Evolutionary conservation across 202 grass and related monocot genomes (phyloP).

Genomic region (Thinopyrum obtusiflorum): DNA sequence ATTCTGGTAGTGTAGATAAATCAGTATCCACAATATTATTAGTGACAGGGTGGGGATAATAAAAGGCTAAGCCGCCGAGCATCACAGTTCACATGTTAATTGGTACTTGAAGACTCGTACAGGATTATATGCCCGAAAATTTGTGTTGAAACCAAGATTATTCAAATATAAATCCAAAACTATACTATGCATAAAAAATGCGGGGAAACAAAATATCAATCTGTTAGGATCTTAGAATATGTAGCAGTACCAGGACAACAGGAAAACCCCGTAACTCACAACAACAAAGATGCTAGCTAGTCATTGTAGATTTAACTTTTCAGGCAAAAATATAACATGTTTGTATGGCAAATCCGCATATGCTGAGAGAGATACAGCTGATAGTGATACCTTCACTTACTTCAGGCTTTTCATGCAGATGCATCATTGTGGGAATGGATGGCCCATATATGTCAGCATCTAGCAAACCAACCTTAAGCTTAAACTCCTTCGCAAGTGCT

Average conservation of each 20-base stretch:
- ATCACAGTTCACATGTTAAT: background rate
- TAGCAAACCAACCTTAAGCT: constrained; percentile 75
- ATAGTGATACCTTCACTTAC: constrained; percentile 78
- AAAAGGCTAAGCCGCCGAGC: background rate
- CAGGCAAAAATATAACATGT: background rate
- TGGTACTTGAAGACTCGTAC: background rate
- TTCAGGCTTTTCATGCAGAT: constrained; percentile 81
- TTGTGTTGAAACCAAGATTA: background rate
- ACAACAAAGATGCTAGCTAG: background rate
- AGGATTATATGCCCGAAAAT: background rate
- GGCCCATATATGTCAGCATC: constrained; percentile 98
- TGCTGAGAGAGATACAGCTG: background rate
- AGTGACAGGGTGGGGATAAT: background rate
- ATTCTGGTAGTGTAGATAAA: background rate
- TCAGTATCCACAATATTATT: background rate
- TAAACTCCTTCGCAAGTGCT: constrained; percentile 76
- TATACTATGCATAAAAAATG: background rate
- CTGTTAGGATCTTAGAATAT: background rate
- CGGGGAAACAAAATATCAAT: background rate
- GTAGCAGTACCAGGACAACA: background rate
- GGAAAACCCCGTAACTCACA: background rate
- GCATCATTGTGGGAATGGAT: constrained; percentile 98
- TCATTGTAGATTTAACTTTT: background rate
- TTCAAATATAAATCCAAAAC: background rate
- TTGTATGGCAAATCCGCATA: background rate